Evolutionary conservation across 257 asterid species (phyloP).

Genomic region (Przewalskia tangutica): DNA sequence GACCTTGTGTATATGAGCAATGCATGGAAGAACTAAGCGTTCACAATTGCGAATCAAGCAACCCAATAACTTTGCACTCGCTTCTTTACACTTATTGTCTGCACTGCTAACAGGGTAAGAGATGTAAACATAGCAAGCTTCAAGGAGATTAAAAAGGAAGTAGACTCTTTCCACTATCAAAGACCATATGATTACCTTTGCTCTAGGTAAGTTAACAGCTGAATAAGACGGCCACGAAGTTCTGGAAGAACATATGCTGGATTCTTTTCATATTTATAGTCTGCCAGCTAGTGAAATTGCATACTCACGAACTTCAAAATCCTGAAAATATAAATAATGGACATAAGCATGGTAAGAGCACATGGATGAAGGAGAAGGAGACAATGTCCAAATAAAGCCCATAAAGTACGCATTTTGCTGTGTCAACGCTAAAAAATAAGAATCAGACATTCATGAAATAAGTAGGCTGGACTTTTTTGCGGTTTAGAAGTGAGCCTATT

Average conservation of each 20-base stretch:
- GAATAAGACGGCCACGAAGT: constrained; percentile 97
- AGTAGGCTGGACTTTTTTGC: neutral
- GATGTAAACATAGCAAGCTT: constrained; percentile 15
- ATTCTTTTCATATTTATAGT: constrained; percentile 90
- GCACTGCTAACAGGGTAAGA: constrained; percentile 60
- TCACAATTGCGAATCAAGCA: constrained; percentile 97
- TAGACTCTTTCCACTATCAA: constrained; percentile 4
- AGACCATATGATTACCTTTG: constrained; percentile 51
- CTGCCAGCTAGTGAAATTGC: constrained; percentile 97
- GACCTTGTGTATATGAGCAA: constrained; percentile 97
- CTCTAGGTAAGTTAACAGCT: constrained; percentile 82
- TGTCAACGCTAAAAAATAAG: neutral
- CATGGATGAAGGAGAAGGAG: neutral
- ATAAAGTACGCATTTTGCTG: neutral
- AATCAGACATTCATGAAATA: neutral
- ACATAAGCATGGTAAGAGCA: constrained; percentile 5
- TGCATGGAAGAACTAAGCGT: constrained; percentile 83
- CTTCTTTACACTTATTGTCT: constrained; percentile 97
- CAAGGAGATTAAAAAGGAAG: constrained; percentile 5
- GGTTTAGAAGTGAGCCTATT: neutral
- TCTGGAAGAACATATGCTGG: constrained; percentile 99
- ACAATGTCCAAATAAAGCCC: neutral
- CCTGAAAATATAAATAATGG: constrained; percentile 27
- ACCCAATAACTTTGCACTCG: constrained; percentile 96
- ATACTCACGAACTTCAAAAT: constrained; percentile 79